A percentile compares a stretch with the other conserved stretches of the same genome.
Evolutionary conservation across 306 rosid species (phyloP).

Genomic region (Alnus rubra): DNA sequence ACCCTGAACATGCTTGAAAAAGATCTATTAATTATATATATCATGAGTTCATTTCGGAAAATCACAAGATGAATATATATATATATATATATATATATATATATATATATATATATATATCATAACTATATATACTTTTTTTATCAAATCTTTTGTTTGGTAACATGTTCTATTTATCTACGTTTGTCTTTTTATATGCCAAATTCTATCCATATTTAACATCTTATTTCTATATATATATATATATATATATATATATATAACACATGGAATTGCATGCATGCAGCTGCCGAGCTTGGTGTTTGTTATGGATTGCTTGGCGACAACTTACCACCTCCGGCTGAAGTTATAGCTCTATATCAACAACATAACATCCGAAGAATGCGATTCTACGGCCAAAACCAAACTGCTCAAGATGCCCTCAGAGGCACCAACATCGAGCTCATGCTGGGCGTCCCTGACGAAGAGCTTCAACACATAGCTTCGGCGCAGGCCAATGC

Average conservation of each 20-base stretch:
- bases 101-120: too few relatives aligned
- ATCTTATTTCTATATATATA: not conserved
- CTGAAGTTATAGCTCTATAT: constrained; percentile 40
- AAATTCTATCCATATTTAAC: not conserved
- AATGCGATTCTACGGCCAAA: constrained; percentile 42
- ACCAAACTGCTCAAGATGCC: constrained; percentile 38
- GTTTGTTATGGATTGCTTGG: constrained; percentile 53
- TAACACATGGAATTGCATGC: not conserved
- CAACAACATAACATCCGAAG: constrained; percentile 32
- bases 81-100: too few relatives aligned
- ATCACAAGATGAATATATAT: too few relatives aligned
- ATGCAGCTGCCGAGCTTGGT: constrained; percentile 45
- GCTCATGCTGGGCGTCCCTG: constrained; percentile 24
- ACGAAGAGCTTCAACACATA: constrained; percentile 10
- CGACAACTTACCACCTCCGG: constrained; percentile 36
- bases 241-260: not conserved
- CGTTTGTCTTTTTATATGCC: not conserved
- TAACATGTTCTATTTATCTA: too few relatives aligned
- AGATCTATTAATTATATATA: too few relatives aligned
- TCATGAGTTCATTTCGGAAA: too few relatives aligned
- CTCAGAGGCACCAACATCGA: constrained; percentile 50
- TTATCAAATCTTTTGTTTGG: too few relatives aligned
- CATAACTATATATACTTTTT: too few relatives aligned
- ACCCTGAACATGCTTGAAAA: too few relatives aligned
- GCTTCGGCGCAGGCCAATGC: constrained; percentile 35